Base-by-base conservation (phyloP, 169 alveolate genomes). In the Miamiensis avidus region DNA sequence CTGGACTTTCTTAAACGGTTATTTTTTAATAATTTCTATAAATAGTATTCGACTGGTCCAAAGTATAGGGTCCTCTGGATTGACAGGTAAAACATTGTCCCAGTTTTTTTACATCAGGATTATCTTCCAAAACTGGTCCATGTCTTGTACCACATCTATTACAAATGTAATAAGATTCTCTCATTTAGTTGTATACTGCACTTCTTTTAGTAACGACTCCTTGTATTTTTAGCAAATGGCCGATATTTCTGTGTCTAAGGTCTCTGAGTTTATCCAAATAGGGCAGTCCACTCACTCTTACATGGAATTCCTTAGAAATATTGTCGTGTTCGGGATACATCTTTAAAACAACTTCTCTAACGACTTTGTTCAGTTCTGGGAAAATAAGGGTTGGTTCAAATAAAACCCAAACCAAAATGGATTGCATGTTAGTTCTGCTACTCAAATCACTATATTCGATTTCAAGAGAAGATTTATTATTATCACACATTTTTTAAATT, bases 1-100 rank as follows among this genome's bases (percentile, higher is more conserved):
- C 99, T 72, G 99, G 99, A 11, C 99, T 97, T 88, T 98, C 99
- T 95, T 99, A 99, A 11, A 99, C 90, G 4, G 99, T 98, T 74
- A 98, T 93, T 92, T 98, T 97, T 93, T 99, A 99, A 87, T 96
- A 99, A 89, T 99, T 99, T 82, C 99, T 96, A 89, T 98, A 99
- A 28, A 97, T 96, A 0, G 75, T 31, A 65, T 74, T 78, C 29
- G 79, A 78, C 26, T 76, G 31, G 64, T 86, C 90, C 29, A 86
- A 74, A 64, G 29, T 64, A 34, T 79, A 86, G 31, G 86, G 86
- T 27, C 87, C 90, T 30, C 65, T 84, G 25, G 93, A 77, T 86
- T 97, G 98, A 65, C 99, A 98, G 78, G 93, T 96, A 29, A 98
- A 97, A 84, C 99, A 98, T 65, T 95, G 79, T 0, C 98, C 98